Base-by-base conservation (phyloP, 306 rosid species). In the Pterocarpus santalinus region DNA sequence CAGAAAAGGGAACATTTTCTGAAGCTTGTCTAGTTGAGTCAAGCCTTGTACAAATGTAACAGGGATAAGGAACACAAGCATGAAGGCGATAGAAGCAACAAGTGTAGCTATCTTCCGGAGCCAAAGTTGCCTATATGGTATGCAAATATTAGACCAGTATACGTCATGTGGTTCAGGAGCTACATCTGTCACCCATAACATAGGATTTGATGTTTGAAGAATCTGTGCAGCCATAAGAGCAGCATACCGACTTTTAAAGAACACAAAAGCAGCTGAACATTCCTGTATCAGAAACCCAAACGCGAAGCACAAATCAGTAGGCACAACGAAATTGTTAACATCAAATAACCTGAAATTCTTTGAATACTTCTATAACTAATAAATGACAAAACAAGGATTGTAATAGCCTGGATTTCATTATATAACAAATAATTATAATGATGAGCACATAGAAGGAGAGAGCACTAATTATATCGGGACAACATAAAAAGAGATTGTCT, bases 121-220 rank as follows among this genome's bases (percentile, higher is more conserved):
- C 99, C 99, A 96, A 62, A 96, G 90, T 86, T 90, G 98, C 68
- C 87, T 83, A 57, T 89, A 96, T 2, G 97, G 99, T 88, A 96
- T 85, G 85, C 94, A 82, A 82, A 96, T 91, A 78, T 89, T 93
- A 80, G 99, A 92, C 99, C 99, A 96, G 85, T 90, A 92, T 75
- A 96, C 88, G 86, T 96, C 97, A 30, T 86, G 87, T 49, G 99
- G 99, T 43, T 90, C 98, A 5, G 99, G 99, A 82, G 99, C 99
- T 68, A 72, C 8, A 57, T 88, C 86, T 72, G 98, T 93, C 81
- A 88, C 99, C 99, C 99, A 96, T 81, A 79, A 58, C 99, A 96
- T 92, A 52, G 99, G 99, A 92, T 96, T 93, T 86, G 98, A 82
- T 51, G 97, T 88, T 77, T 92, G 99, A 83, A 82, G 90, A 85